Conservation (phyloP, 208 protist genomes). For the Wallacemonas sp. region DNA sequence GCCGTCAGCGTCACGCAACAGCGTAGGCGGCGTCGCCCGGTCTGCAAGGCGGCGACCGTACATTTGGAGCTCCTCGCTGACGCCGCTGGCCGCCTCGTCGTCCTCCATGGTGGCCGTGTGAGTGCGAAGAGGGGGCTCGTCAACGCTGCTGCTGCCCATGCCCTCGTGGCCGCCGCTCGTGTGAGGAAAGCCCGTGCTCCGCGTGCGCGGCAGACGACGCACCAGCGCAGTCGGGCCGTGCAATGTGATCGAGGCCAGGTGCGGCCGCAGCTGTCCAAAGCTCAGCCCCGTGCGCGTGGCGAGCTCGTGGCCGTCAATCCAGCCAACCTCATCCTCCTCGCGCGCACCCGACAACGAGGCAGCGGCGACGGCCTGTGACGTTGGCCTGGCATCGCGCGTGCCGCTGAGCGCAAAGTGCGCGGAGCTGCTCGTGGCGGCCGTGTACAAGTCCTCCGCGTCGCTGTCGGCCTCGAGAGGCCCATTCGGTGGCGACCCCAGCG, state of each 20-base stretch:
- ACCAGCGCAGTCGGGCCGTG: constrained; percentile 32
- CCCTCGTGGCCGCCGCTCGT: not conserved
- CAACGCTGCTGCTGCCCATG: not conserved
- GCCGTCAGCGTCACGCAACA: no score
- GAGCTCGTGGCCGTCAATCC: constrained; percentile 26
- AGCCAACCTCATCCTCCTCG: not conserved
- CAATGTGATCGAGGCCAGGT: constrained; percentile 34
- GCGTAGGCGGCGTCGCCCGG: no score
- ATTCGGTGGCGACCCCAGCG: not conserved
- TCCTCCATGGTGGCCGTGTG: not conserved
- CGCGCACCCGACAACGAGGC: not conserved
- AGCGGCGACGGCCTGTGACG: no score
- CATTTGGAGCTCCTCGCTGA: not conserved
- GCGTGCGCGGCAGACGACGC: constrained; percentile 9
- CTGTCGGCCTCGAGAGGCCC: not conserved
- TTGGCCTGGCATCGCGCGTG: no score
- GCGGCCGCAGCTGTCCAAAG: constrained; percentile 32
- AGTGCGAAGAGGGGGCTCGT: not conserved
- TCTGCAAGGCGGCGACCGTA: no score
- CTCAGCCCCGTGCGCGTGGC: constrained; percentile 34
- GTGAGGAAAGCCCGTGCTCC: not conserved
- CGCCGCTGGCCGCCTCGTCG: not conserved
- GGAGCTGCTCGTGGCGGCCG: not conserved
- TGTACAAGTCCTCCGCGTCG: not conserved
- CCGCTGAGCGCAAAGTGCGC: not conserved